Evolutionary conservation across 192 early-diverging fungal genomes (phyloP), one percentile per base, ranked within the genome.

Genomic region (Umbelopsis isabellina): DNA sequence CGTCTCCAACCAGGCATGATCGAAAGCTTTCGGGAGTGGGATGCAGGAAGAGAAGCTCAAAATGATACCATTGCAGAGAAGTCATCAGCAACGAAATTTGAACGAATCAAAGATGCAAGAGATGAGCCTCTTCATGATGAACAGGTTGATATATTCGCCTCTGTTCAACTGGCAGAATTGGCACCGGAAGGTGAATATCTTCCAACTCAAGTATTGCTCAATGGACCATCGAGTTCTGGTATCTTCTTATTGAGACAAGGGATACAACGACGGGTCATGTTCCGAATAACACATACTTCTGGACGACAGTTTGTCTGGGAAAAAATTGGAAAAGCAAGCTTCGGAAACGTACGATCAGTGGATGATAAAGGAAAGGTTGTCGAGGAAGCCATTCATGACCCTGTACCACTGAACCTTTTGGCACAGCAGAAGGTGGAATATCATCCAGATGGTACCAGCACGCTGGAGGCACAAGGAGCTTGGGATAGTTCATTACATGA

Each of bases 401-500:
- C 85, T 45, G 69, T 86, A 16, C 65, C 83, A 6, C 76, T 85
- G 44, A 80, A 80, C 20, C 73, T 88, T 22, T 22, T 82, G 10
- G 67, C 87, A 47, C 71, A 78, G 15, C 86, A 86, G 68, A 75
- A 74, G 22, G 79, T 82, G 8, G 71, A 84, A 12, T 82, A 84
- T 33, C 80, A 86, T 0, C 75, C 68, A 3, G 87, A 91, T 65
- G 91, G 91, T 15, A 89, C 90, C 1, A 86, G 88, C 65, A 85
- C 86, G 12, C 55, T 91, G 2, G 49, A 74, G 20, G 80, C 83
- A 8, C 78, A 83, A 6, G 87, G 85, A 22, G 78, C 91, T 8
- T 94, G 92, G 92, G 92, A 94, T 58, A 90, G 89, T 12, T 91
- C 91, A 0, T 82, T 92, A 1, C 88, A 91, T 51, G 91, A 87